Conservation (phyloP, 139 green algal genomes). For the Volvox reticuliferus region DNA sequence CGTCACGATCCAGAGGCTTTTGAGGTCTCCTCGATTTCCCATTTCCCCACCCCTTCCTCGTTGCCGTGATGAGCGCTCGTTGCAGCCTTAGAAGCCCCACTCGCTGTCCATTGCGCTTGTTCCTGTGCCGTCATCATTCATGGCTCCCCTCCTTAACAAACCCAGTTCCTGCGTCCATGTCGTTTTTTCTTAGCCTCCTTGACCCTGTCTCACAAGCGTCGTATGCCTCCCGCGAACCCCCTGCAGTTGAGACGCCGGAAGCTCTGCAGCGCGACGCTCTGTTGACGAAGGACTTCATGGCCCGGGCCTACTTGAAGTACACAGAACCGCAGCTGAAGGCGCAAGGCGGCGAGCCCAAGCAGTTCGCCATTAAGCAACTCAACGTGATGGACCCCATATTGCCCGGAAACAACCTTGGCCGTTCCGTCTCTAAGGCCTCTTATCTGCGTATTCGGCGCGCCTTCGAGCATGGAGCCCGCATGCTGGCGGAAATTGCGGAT, state of each 20-base stretch:
- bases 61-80: too few relatives aligned
- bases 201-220: too few relatives aligned
- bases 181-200: too few relatives aligned
- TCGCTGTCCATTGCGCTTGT: too few relatives aligned
- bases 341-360: constrained; percentile 24
- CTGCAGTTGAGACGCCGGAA: constrained; percentile 31
- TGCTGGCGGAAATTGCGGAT: constrained; percentile 61
- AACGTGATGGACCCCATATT: constrained; percentile 97
- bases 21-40: too few relatives aligned
- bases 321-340: constrained; percentile 39
- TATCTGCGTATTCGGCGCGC: constrained; percentile 85
- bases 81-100: too few relatives aligned
- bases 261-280: constrained; percentile 43
- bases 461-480: constrained; percentile 73
- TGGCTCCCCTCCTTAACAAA: too few relatives aligned
- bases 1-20: too few relatives aligned
- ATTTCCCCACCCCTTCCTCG: too few relatives aligned
- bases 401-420: constrained; percentile 96
- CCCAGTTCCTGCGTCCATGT: too few relatives aligned
- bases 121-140: too few relatives aligned
- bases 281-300: constrained; percentile 44
- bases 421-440: constrained; percentile 86
- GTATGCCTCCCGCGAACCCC: too few relatives aligned
- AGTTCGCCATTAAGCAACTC: constrained; percentile 64
- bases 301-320: constrained; percentile 41